Conservation (phyloP, 495 filamentous ascomycete genomes). For the Aspergillus sparsus region DNA sequence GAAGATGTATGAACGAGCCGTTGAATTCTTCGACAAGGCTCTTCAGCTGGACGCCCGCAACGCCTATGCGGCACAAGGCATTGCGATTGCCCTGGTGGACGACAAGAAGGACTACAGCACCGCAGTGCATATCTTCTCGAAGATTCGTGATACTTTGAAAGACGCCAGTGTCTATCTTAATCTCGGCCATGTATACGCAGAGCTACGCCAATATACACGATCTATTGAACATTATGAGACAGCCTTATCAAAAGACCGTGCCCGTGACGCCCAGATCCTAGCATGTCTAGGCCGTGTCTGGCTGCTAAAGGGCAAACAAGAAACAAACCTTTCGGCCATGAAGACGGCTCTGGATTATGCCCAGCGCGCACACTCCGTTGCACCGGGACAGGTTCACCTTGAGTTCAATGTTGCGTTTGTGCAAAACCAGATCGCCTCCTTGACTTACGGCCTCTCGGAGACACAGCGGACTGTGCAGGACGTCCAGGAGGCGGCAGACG, state of each 20-base stretch:
- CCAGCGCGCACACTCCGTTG: slow-evolving; percentile 74
- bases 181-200: slow-evolving; percentile 86
- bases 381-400: slow-evolving; percentile 82
- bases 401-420: slow-evolving; percentile 98
- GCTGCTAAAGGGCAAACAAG: slow-evolving; percentile 80
- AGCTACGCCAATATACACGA: slow-evolving; percentile 82
- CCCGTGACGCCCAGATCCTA: slow-evolving; percentile 76
- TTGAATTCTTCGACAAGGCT: slow-evolving; percentile 98
- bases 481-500: slow-evolving; percentile 72
- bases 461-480: slow-evolving; percentile 75
- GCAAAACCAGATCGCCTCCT: slow-evolving; percentile 85
- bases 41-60: slow-evolving; percentile 89
- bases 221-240: slow-evolving; percentile 91
- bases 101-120: slow-evolving; percentile 82
- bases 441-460: slow-evolving; percentile 73
- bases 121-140: slow-evolving; percentile 82
- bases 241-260: slow-evolving; percentile 80
- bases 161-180: slow-evolving; percentile 88
- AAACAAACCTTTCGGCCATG: slow-evolving; percentile 76
- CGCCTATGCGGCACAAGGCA: slow-evolving; percentile 92
- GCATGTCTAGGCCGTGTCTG: slow-evolving; percentile 94
- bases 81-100: slow-evolving; percentile 90
- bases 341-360: slow-evolving; percentile 86
- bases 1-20: slow-evolving; percentile 81
- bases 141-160: slow-evolving; percentile 83